Base-by-base conservation (phyloP, 1,284 basidiomycete genomes). In the Pyrrhoderma lamaoense region DNA sequence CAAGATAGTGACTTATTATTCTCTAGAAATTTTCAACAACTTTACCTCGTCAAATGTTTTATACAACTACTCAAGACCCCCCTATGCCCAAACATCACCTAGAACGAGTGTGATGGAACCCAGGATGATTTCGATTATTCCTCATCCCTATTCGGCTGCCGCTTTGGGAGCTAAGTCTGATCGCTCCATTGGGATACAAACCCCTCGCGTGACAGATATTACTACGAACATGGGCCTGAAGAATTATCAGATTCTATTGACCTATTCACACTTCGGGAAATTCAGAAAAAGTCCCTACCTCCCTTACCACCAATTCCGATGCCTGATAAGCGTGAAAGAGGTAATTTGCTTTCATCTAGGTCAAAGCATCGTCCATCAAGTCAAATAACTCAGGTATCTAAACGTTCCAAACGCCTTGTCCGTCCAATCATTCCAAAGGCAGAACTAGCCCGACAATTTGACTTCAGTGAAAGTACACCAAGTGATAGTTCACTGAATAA, bases 21-120 rank as follows among this genome's bases (percentile, higher is more conserved):
- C 18, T 42, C 38, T 42, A 60, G 59, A 47, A 34, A 52, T 54
- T 18, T 60, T 60, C 45, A 60, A 60, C 31, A 16, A 22, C 9
- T 44, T 35, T 18, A 22, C 27, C 13, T 42, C 46, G n/a, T 18
- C 46, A 23, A 36, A 27, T 14, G 36, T 23, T 22, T 8, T 47
- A 22, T 38, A 23, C 21, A n/a, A 39, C 19, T n/a, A 47, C 8
- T 18, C 27, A 22, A 3, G 18, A 14, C n/a, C 46, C 13, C 35
- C 23, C 16, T 4, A 9, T 8, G 13, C n/a, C 21, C 22, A 23
- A 14, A 13, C 37, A 27, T 1, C 19, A 16, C 2, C n/a, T 3
- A 40, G 11, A 36, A 47, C 8, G 3, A n/a, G 31, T 13, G 27
- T 36, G 7, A 37, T 36, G 19, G 34, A 37, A 22, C 27, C 34